phyloP scores from a whole-genome alignment of 352 stramenopile genomes.

The Phytophthora cryptogea region DNA sequence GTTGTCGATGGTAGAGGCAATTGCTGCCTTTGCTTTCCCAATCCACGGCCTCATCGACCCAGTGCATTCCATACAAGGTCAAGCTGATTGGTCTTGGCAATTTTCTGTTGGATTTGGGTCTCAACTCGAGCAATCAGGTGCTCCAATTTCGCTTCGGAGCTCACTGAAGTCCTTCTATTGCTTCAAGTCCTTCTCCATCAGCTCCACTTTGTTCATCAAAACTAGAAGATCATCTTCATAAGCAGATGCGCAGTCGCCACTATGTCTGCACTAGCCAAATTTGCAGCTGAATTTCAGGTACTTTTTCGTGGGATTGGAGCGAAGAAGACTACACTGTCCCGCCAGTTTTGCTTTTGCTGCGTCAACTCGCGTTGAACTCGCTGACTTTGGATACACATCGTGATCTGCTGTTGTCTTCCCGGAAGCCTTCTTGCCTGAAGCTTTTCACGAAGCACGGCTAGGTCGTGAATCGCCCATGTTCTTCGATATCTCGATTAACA shows the following conservation, averaged over 20 bases:
- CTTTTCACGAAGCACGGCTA: constrained; percentile 10
- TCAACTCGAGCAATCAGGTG: constrained; percentile 18
- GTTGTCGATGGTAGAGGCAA: constrained; percentile 38
- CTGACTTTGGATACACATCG: constrained; percentile 1
- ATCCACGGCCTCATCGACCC: constrained; percentile 45
- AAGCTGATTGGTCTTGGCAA: constrained; percentile 24
- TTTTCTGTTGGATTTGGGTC: constrained; percentile 12
- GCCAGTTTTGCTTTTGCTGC: constrained; percentile 12
- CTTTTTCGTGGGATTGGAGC: neutral
- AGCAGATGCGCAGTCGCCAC: constrained; percentile 5
- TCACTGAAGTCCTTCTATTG: neutral
- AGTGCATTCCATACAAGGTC: constrained; percentile 63
- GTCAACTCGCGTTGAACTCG: constrained; percentile 11
- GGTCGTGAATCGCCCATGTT: neutral
- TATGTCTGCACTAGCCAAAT: constrained; percentile 20
- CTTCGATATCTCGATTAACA: neutral
- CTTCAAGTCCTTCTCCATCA: neutral
- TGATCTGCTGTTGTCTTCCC: neutral
- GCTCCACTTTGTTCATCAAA: neutral
- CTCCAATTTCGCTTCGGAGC: constrained; percentile 27
- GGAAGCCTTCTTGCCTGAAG: constrained; percentile 3
- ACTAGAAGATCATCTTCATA: neutral
- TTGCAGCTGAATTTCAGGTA: constrained; percentile 15
- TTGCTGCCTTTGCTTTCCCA: constrained; percentile 26
- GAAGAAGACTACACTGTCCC: constrained; percentile 2